Percentiles rank a stretch among this genome's conserved stretches.
phyloP scores from a whole-genome alignment of 306 rosid species.

The Styphnolobium japonicum region DNA sequence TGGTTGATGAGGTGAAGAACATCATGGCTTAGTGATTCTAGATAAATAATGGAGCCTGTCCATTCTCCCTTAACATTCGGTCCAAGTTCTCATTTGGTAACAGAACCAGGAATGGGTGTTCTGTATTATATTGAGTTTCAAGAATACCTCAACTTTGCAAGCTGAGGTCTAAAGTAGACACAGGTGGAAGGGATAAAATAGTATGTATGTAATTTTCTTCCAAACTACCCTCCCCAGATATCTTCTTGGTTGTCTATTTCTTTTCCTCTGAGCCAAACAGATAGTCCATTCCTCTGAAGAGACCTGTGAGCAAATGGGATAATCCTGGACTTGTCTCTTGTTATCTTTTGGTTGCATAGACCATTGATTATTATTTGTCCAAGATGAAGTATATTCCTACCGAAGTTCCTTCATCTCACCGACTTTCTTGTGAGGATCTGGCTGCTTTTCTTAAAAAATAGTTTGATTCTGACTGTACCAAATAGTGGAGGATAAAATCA shows the following conservation, averaged over 20 bases:
- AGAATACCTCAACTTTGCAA: not conserved
- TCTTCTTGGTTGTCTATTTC: not conserved
- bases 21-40: not conserved
- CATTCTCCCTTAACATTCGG: not conserved
- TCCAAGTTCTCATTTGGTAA: not conserved
- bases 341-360: too few relatives aligned
- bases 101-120: not conserved
- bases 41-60: not conserved
- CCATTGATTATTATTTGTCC: too few relatives aligned
- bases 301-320: too few relatives aligned
- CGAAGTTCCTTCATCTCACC: too few relatives aligned
- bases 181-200: not conserved
- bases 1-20: not conserved
- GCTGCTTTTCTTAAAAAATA: too few relatives aligned
- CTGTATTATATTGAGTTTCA: not conserved
- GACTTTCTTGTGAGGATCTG: too few relatives aligned
- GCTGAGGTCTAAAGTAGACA: not conserved
- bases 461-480: too few relatives aligned
- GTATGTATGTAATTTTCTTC: not conserved
- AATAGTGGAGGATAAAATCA: too few relatives aligned
- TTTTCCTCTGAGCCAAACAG: too few relatives aligned
- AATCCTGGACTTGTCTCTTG: too few relatives aligned
- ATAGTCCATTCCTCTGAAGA: too few relatives aligned
- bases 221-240: not conserved
- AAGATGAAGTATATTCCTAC: too few relatives aligned